These are phyloP conservation scores for Neofusicoccum sp. DNA, from an alignment of 2,329 filamentous ascomycete species.

Conservation along the genomic window DNA sequence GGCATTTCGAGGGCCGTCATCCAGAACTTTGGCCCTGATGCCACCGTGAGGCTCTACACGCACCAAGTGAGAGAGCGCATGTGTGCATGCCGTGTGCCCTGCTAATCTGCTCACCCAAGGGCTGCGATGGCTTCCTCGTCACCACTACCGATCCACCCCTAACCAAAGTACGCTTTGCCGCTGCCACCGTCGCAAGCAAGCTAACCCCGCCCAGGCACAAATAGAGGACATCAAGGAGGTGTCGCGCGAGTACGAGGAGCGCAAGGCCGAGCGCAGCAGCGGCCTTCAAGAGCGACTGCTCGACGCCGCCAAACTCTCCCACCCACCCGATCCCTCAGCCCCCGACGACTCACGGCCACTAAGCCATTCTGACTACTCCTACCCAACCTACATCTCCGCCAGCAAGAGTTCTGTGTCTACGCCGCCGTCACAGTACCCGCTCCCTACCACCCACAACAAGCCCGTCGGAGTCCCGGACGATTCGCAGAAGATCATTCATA, in stretches of 20 bases:
- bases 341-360: not conserved
- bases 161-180: slow-evolving; percentile 39
- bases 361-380: not conserved
- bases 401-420: slow-evolving; percentile 4
- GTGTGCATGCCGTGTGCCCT: not conserved
- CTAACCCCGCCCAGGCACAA: slow-evolving; percentile 36
- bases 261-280: slow-evolving; percentile 40
- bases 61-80: slow-evolving; percentile 38
- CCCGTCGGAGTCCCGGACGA: not conserved
- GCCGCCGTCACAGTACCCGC: slow-evolving; percentile 10
- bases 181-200: not conserved
- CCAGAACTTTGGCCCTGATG: slow-evolving; percentile 46
- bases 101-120: slow-evolving; percentile 29
- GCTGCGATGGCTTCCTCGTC: slow-evolving; percentile 46
- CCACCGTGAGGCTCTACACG: slow-evolving; percentile 46
- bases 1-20: slow-evolving; percentile 48
- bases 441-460: slow-evolving; percentile 6
- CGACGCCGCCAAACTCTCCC: slow-evolving; percentile 27
- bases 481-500: not conserved
- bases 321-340: not conserved
- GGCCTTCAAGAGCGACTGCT: slow-evolving; percentile 36
- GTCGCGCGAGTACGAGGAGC: slow-evolving; percentile 45
- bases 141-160: slow-evolving; percentile 43
- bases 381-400: slow-evolving; percentile 4
- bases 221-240: slow-evolving; percentile 46